Evolutionary conservation across 371 early-diverging fungal genomes (phyloP), one percentile per base, ranked within the genome.

Genomic region (Sporodiniella umbellata): DNA sequence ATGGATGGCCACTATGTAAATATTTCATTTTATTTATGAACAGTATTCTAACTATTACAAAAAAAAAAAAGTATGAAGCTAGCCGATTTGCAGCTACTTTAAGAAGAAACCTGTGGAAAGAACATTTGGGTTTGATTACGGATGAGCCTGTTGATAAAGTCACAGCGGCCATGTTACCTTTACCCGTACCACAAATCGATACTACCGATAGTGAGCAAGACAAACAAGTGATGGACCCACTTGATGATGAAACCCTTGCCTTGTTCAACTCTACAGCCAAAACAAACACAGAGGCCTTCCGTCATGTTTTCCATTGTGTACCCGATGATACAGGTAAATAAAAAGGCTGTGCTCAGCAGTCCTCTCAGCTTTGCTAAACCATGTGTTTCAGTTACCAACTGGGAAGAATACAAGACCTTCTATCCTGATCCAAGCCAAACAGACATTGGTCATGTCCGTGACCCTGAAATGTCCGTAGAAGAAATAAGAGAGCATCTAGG

Each of bases 91-190:
- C 90, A 10, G 83, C 84, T 62, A 74, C 79, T 6, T 64, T 94
- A 48, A 84, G 95, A n/a, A 76, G 83, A 39, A 73, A 80, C 26
- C 66, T 95, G 24, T 92, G 92, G 72, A 84, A 84, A 47, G 95
- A 95, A 56, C 95, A 94, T 62, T 65, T 89, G 21, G 95, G 95
- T 8, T 58, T 91, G 14, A 39, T 88, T 23, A 71, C 71, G 23
- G 64, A 70, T 40, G 56, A 64, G 8, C 67, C 72, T 21, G 57
- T 69, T 15, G 70, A 77, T 52, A 62, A 74, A 5, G 72, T 81
- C 0, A 79, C 70, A 31, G 54, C 67, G 45, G 76, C 62, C 30
- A 80, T 72, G 79, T 60, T 74, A 55, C 64, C 75, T 54, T 55
- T 83, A 33, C 78, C 78, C 47, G 55, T 57, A 33, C 75, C 70